A percentile compares a stretch with the other conserved stretches of the same genome.
phyloP scores from a whole-genome alignment of 768 basidiomycete species.

The Hericium rajendrae region DNA sequence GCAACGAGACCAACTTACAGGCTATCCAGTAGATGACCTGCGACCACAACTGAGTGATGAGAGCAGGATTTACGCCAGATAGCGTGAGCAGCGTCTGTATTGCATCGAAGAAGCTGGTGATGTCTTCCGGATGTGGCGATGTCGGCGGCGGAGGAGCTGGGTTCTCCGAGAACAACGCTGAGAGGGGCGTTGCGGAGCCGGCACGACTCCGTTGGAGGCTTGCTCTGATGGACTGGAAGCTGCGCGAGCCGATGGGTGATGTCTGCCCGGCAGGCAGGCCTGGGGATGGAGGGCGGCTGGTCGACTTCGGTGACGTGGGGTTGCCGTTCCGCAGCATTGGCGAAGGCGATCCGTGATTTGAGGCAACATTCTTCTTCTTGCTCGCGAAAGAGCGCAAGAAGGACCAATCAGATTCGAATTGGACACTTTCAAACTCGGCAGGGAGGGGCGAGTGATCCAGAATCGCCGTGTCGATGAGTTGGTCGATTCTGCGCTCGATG shows the following conservation, averaged over 20 bases:
- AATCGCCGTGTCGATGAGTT: constrained; percentile 70
- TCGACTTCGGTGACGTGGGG: constrained; percentile 41
- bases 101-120: constrained; percentile 77
- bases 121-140: constrained; percentile 31
- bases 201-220: constrained; percentile 44
- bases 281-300: constrained; percentile 43
- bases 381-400: constrained; percentile 65
- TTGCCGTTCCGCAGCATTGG: constrained; percentile 17
- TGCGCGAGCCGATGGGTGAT: constrained; percentile 34
- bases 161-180: constrained; percentile 39
- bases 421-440: constrained; percentile 68
- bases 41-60: constrained; percentile 87
- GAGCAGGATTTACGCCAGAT: constrained; percentile 83
- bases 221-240: constrained; percentile 59
- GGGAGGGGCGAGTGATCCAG: constrained; percentile 77
- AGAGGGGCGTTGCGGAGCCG: constrained; percentile 36
- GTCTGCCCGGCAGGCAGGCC: constrained; percentile 32
- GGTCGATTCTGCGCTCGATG: constrained; percentile 82
- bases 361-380: constrained; percentile 44
- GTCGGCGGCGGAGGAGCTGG: constrained; percentile 28
- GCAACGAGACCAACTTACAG: constrained; percentile 46
- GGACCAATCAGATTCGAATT: constrained; percentile 97
- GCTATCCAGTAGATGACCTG: constrained; percentile 99
- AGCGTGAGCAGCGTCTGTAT: constrained; percentile 75
- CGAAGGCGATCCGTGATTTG: constrained; percentile 23